A percentile compares a stretch with the other conserved stretches of the same genome.
These are phyloP conservation scores for Penicillium glabrum DNA, from an alignment of 2,329 filamentous ascomycete genomes.

Conservation along the genomic window DNA sequence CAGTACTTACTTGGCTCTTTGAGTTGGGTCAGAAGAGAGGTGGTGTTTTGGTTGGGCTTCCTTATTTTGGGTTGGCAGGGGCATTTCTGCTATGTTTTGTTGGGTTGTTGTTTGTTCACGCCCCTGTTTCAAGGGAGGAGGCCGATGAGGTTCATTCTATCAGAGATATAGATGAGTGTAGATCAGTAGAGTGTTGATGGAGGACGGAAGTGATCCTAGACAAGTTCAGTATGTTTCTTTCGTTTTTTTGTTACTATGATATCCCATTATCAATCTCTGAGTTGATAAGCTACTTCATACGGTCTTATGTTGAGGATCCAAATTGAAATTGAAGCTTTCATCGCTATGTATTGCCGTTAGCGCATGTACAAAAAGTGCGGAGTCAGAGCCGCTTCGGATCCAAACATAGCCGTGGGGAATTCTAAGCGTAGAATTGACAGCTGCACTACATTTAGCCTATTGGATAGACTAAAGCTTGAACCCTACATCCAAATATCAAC, in stretches of 20 bases:
- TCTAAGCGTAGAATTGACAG: no score
- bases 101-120: not conserved
- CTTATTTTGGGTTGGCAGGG: not conserved
- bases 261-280: not conserved
- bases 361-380: no score
- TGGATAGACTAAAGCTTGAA: no score
- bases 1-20: not conserved
- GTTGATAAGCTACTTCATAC: not conserved
- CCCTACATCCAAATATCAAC: no score
- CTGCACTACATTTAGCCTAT: no score
- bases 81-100: not conserved
- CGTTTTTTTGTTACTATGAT: not conserved
- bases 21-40: not conserved
- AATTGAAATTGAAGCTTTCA: no score
- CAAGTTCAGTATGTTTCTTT: not conserved
- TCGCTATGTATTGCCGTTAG: no score
- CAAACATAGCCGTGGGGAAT: no score
- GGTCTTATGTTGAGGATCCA: not conserved
- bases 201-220: not conserved
- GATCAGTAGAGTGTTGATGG: not conserved
- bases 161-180: not conserved
- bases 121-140: not conserved
- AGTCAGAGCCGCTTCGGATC: no score
- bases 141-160: not conserved
- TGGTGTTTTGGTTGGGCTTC: not conserved